A percentile compares a stretch with the other conserved stretches of the same genome.
Conservation (phyloP, 176 grass and related monocot species). For the Lolium rigidum region DNA sequence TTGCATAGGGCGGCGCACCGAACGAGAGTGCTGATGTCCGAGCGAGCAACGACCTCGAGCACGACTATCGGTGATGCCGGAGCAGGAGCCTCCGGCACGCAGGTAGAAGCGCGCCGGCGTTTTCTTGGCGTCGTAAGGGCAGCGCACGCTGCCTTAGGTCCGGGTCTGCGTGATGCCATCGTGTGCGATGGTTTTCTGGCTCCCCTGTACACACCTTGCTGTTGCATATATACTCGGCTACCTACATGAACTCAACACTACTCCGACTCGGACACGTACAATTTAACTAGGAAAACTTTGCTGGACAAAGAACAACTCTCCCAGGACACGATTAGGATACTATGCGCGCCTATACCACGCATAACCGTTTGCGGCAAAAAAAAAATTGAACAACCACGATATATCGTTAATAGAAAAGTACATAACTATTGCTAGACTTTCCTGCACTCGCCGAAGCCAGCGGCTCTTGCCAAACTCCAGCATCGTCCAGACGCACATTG, state of each 20-base stretch:
- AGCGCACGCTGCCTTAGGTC: not conserved
- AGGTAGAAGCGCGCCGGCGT: not conserved
- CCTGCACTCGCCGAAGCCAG: too few relatives aligned
- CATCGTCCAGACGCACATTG: too few relatives aligned
- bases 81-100: not conserved
- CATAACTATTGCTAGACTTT: too few relatives aligned
- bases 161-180: too few relatives aligned
- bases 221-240: not conserved
- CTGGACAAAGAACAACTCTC: not conserved
- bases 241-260: not conserved
- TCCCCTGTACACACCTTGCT: not conserved
- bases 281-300: not conserved
- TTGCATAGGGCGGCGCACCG: not conserved
- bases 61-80: not conserved
- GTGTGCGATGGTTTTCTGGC: not conserved
- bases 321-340: not conserved
- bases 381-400: too few relatives aligned
- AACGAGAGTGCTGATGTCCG: not conserved
- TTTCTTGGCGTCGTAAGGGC: not conserved
- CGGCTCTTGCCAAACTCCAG: too few relatives aligned
- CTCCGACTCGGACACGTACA: not conserved
- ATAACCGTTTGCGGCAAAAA: too few relatives aligned
- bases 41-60: not conserved
- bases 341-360: too few relatives aligned
- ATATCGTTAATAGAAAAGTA: too few relatives aligned